These are phyloP conservation scores for Cenococcum geophilum DNA, from an alignment of 495 filamentous ascomycete genomes.

Conservation along the genomic window DNA sequence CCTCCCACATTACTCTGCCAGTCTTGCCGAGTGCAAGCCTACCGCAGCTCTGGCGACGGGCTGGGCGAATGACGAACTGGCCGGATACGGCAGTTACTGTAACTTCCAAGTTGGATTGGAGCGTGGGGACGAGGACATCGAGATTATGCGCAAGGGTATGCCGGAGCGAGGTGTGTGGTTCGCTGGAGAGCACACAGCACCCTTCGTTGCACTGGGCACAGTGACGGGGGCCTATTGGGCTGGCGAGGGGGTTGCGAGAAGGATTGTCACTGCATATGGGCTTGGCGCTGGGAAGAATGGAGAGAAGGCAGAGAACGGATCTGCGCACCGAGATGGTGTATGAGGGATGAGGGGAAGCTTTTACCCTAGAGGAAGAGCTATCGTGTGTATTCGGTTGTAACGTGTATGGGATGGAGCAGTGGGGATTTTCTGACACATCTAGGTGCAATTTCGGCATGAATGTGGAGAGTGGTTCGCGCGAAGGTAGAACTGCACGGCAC, in stretches of 20 bases:
- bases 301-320: slow-evolving; percentile 9
- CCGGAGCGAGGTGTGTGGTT: slow-evolving; percentile 73
- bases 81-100: slow-evolving; percentile 82
- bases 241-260: slow-evolving; percentile 68
- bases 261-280: slow-evolving; percentile 47
- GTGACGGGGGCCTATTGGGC: slow-evolving; percentile 90
- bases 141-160: slow-evolving; percentile 63
- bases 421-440: no score
- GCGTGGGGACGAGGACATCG: slow-evolving; percentile 67
- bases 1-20: slow-evolving; percentile 57
- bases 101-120: slow-evolving; percentile 79
- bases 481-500: no score
- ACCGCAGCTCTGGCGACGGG: slow-evolving; percentile 59
- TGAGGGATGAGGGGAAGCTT: not conserved
- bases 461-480: no score
- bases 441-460: no score
- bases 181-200: slow-evolving; percentile 90
- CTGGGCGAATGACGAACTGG: slow-evolving; percentile 77
- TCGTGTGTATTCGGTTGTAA: no score
- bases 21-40: slow-evolving; percentile 55
- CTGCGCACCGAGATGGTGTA: not conserved
- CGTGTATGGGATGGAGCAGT: no score
- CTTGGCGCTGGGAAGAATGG: slow-evolving; percentile 18
- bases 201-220: slow-evolving; percentile 81
- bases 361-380: no score